phyloP scores from a whole-genome alignment of 805 yeast genomes.

The Priceomyces haplophilus region DNA sequence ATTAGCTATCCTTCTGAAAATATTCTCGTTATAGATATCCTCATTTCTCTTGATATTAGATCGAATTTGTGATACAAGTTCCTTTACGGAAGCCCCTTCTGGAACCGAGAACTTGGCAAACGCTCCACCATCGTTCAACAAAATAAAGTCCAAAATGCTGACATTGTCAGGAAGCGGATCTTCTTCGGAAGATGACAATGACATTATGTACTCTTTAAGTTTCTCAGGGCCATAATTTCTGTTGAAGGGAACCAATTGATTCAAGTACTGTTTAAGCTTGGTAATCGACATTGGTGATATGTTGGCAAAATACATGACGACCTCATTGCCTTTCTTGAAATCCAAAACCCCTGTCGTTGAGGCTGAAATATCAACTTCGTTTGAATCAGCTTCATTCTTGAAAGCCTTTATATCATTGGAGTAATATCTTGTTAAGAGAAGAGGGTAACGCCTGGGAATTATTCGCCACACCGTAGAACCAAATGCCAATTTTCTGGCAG shows the following conservation, averaged over 20 bases:
- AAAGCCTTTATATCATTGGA: conserved; percentile 29
- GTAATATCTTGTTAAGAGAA: conserved; percentile 8
- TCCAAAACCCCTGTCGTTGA: conserved; percentile 42
- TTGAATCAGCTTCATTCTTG: conserved; percentile 28
- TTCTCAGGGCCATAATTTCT: conserved; percentile 14
- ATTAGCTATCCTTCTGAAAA: conserved; percentile 9
- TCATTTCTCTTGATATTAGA: conserved; percentile 36
- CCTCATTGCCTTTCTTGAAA: conserved; percentile 25
- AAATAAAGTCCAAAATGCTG: conserved; percentile 57
- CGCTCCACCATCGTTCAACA: conserved; percentile 88
- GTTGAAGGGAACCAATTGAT: conserved; percentile 16
- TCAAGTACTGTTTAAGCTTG: conserved; percentile 20
- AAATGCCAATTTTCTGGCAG: not conserved
- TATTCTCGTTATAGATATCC: conserved; percentile 8
- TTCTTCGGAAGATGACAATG: conserved; percentile 10
- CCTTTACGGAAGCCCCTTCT: conserved; percentile 44
- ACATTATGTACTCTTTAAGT: conserved; percentile 9
- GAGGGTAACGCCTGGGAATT: not conserved
- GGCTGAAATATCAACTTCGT: conserved; percentile 31
- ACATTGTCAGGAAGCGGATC: conserved; percentile 31
- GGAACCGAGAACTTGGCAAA: conserved; percentile 77
- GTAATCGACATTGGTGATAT: conserved; percentile 31
- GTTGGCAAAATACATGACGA: conserved; percentile 36
- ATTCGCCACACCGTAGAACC: not conserved
- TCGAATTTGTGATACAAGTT: conserved; percentile 51